Evolutionary conservation across 352 stramenopile genomes (phyloP).

Genomic region (Phytophthora vignae): DNA sequence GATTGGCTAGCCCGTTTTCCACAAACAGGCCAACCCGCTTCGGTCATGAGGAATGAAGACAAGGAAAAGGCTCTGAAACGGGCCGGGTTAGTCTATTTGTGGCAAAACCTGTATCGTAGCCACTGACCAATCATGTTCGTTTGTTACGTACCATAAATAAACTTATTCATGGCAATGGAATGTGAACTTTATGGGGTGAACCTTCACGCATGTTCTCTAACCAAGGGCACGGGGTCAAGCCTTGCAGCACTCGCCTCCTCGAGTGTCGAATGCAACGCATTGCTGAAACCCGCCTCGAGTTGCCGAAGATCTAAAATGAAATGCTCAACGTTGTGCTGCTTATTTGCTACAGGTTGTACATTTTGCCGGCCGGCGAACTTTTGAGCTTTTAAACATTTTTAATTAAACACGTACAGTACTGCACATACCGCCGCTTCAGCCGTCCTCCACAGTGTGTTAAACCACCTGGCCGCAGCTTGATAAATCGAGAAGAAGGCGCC

Average conservation of each 20-base stretch:
- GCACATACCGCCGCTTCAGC: not conserved
- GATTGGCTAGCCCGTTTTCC: not conserved
- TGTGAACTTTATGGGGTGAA: not conserved
- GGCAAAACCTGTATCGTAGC: not conserved
- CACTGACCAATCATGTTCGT: not conserved
- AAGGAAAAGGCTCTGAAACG: not conserved
- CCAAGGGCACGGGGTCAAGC: not conserved
- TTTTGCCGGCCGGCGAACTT: no score
- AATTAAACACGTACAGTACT: no score
- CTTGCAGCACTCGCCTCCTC: not conserved
- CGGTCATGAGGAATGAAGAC: not conserved
- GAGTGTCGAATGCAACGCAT: no score
- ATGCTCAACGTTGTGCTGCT: no score
- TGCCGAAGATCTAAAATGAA: no score
- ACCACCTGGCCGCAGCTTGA: slow-evolving; percentile 6
- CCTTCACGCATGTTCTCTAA: not conserved
- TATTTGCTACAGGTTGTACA: no score
- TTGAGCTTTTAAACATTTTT: no score
- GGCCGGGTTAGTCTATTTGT: not conserved
- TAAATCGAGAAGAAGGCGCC: slow-evolving; percentile 9
- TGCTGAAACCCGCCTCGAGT: no score
- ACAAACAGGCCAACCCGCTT: not conserved
- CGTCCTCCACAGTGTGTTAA: slow-evolving; percentile 6
- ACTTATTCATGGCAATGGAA: not conserved
- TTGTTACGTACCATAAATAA: not conserved